Conservation (phyloP, 2,329 filamentous ascomycete genomes). For the Fusarium stilboides region DNA sequence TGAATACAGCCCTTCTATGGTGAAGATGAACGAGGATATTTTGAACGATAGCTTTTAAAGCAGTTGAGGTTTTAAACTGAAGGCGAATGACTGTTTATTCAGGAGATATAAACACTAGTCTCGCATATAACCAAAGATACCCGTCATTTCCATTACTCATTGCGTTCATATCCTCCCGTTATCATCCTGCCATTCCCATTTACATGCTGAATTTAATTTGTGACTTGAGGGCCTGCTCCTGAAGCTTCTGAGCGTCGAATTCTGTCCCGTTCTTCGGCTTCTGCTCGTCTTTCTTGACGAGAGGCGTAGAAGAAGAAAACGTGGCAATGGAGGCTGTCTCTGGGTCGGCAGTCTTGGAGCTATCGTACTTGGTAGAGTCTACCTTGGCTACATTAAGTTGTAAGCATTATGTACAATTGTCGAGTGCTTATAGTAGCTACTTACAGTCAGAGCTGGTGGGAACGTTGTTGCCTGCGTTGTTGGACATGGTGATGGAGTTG, state of each 20-base stretch:
- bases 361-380: constrained; percentile 27
- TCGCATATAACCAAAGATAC: constrained; percentile 24
- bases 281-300: constrained; percentile 41
- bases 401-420: constrained; percentile 14
- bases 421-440: neutral
- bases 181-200: constrained; percentile 1
- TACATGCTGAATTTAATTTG: constrained; percentile 50
- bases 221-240: constrained; percentile 49
- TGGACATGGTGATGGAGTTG: constrained; percentile 26
- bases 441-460: constrained; percentile 37
- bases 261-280: constrained; percentile 34
- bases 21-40: constrained; percentile 75
- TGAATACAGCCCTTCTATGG: constrained; percentile 76
- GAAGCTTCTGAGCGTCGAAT: constrained; percentile 47
- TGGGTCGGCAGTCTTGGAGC: constrained; percentile 31
- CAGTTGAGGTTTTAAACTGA: neutral
- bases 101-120: constrained; percentile 2
- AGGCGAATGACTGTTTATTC: constrained; percentile 1
- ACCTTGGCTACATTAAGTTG: constrained; percentile 20
- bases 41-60: constrained; percentile 73
- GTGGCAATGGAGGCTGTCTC: constrained; percentile 50
- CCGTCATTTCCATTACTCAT: constrained; percentile 1
- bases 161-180: neutral
- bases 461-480: constrained; percentile 29
- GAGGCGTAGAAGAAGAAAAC: constrained; percentile 46